These are phyloP conservation scores for Ceratocystis huliohia DNA, from an alignment of 2,329 filamentous ascomycete genomes.

Conservation along the genomic window DNA sequence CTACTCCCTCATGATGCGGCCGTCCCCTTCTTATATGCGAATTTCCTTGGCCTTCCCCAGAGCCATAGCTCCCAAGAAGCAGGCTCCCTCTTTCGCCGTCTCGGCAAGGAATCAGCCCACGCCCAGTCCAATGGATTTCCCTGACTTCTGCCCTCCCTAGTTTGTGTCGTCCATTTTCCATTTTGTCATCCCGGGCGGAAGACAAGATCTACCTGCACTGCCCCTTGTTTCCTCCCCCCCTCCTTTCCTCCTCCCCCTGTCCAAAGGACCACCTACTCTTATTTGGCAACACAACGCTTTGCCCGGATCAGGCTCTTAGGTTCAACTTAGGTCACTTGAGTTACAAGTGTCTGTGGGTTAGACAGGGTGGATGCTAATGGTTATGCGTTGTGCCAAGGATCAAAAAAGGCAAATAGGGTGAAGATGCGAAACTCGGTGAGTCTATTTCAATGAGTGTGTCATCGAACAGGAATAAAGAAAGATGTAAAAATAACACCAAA, in stretches of 20 bases:
- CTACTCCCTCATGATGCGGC: background rate
- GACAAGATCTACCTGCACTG: constrained; percentile 6
- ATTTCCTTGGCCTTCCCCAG: background rate
- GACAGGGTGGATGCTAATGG: background rate
- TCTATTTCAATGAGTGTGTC: background rate
- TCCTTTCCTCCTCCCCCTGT: background rate
- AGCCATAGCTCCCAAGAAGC: background rate
- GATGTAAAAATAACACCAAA: too few species aligned
- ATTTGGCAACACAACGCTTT: background rate
- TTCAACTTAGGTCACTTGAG: background rate
- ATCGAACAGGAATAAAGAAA: too few species aligned
- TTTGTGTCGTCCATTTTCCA: background rate
- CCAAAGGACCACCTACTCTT: background rate
- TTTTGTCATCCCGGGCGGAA: background rate
- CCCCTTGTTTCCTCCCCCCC: background rate
- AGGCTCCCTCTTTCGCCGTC: background rate
- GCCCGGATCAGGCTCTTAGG: background rate
- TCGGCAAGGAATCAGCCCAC: constrained; percentile 5
- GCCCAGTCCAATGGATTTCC: background rate
- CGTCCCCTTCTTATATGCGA: constrained; percentile 1
- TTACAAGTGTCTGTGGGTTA: background rate
- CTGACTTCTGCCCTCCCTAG: background rate
- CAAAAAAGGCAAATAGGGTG: background rate
- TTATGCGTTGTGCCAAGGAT: background rate
- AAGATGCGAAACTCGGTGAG: background rate